A percentile compares a stretch with the other conserved stretches of the same genome.
phyloP scores from a whole-genome alignment of 768 basidiomycete species.

The Leccinum variicolor region DNA sequence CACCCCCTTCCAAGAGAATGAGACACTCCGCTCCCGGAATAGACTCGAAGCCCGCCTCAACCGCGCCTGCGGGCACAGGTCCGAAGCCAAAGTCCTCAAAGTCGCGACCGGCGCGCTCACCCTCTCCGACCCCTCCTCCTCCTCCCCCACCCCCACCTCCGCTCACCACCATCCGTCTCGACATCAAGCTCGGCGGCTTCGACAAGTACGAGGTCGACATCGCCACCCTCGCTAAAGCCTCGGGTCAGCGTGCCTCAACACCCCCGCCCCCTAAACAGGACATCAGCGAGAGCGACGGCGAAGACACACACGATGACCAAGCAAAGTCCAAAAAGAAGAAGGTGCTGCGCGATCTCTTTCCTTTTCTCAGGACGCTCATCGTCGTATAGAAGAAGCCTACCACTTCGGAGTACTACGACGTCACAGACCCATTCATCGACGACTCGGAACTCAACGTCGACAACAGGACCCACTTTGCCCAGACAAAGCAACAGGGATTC shows the following conservation, averaged over 20 bases:
- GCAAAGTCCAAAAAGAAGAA: slow-evolving; percentile 37
- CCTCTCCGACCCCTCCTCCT: slow-evolving; percentile 56
- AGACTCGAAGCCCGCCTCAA: slow-evolving; percentile 26
- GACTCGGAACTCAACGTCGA: slow-evolving; percentile 92
- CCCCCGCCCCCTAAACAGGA: slow-evolving; percentile 48
- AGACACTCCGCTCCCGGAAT: slow-evolving; percentile 23
- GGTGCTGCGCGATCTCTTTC: slow-evolving; percentile 19
- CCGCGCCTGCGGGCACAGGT: slow-evolving; percentile 28
- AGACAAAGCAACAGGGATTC: slow-evolving; percentile 91
- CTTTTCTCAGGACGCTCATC: slow-evolving; percentile 4
- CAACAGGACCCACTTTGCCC: slow-evolving; percentile 85
- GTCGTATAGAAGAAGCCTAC: slow-evolving; percentile 44
- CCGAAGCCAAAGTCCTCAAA: slow-evolving; percentile 55
- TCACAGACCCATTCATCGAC: slow-evolving; percentile 93
- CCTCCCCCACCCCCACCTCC: slow-evolving; percentile 43
- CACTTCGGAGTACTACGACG: slow-evolving; percentile 82
- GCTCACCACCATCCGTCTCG: slow-evolving; percentile 61
- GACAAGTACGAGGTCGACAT: slow-evolving; percentile 75
- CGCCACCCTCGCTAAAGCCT: slow-evolving; percentile 50
- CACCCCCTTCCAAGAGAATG: slow-evolving; percentile 30
- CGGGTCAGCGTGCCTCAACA: slow-evolving; percentile 62
- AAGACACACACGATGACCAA: slow-evolving; percentile 38
- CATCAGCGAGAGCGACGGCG: slow-evolving; percentile 55
- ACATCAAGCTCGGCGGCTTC: slow-evolving; percentile 69
- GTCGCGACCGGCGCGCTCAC: slow-evolving; percentile 40